Conservation (phyloP, 164 flowering plant genomes). For the Magnolia kwangsiensis region DNA sequence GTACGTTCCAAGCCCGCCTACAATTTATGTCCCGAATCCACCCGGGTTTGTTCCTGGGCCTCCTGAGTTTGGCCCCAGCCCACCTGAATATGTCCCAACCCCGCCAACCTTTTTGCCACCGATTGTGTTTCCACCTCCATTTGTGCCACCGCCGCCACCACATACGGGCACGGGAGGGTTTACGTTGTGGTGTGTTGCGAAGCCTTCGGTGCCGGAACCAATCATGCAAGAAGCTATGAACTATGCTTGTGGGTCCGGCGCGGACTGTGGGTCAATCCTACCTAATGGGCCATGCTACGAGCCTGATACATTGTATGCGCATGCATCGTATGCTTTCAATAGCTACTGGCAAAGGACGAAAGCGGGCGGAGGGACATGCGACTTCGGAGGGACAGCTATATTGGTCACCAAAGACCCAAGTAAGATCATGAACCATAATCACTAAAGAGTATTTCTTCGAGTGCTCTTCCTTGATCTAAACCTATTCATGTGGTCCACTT, state of each 20-base stretch:
- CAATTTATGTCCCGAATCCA: constrained; percentile 29
- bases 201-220: constrained; percentile 90
- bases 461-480: background rate
- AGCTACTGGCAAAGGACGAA: constrained; percentile 88
- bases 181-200: constrained; percentile 88
- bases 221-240: constrained; percentile 88
- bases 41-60: constrained; percentile 30
- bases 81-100: constrained; percentile 30
- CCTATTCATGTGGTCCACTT: background rate
- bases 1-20: constrained; percentile 22
- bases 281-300: constrained; percentile 63
- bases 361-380: constrained; percentile 73
- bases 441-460: background rate
- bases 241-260: constrained; percentile 91
- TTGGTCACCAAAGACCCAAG: constrained; percentile 89
- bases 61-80: constrained; percentile 32
- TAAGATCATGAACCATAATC: constrained; percentile 24
- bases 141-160: constrained; percentile 69
- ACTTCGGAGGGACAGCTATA: constrained; percentile 84
- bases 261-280: constrained; percentile 69
- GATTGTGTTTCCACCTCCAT: constrained; percentile 67
- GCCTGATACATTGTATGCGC: constrained; percentile 63
- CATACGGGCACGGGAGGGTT: constrained; percentile 17
- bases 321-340: constrained; percentile 91
- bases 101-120: constrained; percentile 29